Base-by-base conservation (phyloP, 2,329 filamentous ascomycete species). In the Paecilomyces niveus region DNA sequence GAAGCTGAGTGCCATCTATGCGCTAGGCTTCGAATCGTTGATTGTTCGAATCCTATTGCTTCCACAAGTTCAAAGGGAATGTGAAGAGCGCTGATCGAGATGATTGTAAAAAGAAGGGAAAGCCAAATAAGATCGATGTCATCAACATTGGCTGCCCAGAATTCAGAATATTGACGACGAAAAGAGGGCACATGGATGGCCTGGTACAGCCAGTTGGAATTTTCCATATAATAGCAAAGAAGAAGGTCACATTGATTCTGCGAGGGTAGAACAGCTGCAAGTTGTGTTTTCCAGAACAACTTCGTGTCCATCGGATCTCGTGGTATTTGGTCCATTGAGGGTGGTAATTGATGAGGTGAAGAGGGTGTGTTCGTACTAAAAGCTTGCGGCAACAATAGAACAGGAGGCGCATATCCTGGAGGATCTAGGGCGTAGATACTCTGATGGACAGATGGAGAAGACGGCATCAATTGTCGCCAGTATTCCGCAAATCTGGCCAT, bases 181-280 rank as follows among this genome's bases (percentile, higher is more conserved):
- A 67, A 68, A 24, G 62, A 62, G 9, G 66, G 65, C 18, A 63
- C 59, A 35, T 68, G 65, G 13, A 68, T 59, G 5, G 62, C 58
- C 49, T 72, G 69, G 57, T 69, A 70, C 8, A 71, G 60, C 63
- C 66, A 71, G 56, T 72, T 67, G 61, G 71, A 62, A 39, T 72
- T 66, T 39, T 70, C 67, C 18, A 70, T 55, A 57, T 68, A 72
- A 54, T 68, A 70, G 26, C 59, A 62, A 21, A 68, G 57, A 1
- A 72, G 63, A 1, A 67, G 56, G 49, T 70, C 69, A 54, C 67
- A 69, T 51, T 67, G 60, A 13, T 61, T 55, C 26, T 57, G 57
- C 11, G 56, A 57, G 4, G 66, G 66, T 3, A 68, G 58, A 10
- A 63, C 51, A 11, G 63, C 57, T 21, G 58, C 60, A 10, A 68